Conservation (phyloP, 345 rosid genomes). For the Streptanthus diversifolius region DNA sequence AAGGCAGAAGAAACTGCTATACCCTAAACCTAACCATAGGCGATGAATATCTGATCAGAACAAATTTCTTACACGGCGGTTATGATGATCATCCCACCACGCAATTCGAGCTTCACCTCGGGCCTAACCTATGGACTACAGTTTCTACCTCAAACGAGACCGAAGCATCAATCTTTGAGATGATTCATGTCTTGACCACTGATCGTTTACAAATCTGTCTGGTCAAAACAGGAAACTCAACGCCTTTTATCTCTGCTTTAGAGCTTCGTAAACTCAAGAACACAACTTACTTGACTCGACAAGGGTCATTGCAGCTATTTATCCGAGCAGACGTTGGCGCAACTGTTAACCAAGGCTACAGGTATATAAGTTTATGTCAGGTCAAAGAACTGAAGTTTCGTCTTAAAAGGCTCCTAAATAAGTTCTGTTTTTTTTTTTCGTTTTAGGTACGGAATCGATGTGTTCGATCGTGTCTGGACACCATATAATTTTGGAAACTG, state of each 20-base stretch:
- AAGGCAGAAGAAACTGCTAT: conserved; percentile 47
- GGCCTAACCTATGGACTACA: conserved; percentile 42
- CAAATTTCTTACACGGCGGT: conserved; percentile 43
- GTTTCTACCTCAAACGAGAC: conserved; percentile 34
- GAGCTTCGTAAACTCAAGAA: conserved; percentile 44
- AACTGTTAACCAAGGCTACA: conserved; percentile 19
- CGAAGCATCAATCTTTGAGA: neutral
- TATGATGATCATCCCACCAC: conserved; percentile 40
- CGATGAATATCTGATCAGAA: conserved; percentile 39
- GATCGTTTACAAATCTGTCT: conserved; percentile 46
- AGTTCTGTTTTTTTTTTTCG: conserved; percentile 6
- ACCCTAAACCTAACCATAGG: conserved; percentile 37
- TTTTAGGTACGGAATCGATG: conserved; percentile 44
- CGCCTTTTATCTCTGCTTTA: conserved; percentile 51
- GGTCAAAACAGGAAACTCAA: conserved; percentile 42
- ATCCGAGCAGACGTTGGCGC: conserved; percentile 36
- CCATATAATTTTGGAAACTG: conserved; percentile 16
- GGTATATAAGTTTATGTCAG: conserved; percentile 24
- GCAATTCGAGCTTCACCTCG: conserved; percentile 44
- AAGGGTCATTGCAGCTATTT: conserved; percentile 28
- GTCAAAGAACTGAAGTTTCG: neutral
- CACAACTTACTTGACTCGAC: conserved; percentile 23
- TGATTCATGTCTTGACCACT: conserved; percentile 37
- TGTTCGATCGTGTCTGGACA: conserved; percentile 44
- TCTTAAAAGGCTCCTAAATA: neutral